A percentile compares a stretch with the other conserved stretches of the same genome.
These are phyloP conservation scores for Pseudognaphalium luteoalbum DNA, from an alignment of 129 eudicot species.

Conservation along the genomic window DNA sequence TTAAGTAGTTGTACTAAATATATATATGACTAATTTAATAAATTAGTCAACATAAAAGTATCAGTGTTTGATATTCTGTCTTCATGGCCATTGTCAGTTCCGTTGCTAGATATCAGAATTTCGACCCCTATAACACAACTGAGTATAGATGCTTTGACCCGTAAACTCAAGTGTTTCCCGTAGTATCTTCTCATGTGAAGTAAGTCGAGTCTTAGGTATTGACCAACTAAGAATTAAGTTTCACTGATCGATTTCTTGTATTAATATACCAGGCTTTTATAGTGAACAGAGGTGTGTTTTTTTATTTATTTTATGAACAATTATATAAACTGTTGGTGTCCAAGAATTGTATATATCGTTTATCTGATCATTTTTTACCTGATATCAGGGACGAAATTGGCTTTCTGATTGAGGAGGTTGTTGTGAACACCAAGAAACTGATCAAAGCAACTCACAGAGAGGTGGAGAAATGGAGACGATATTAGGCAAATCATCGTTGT, in stretches of 20 bases:
- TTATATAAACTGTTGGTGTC: not conserved
- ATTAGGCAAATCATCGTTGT: not conserved
- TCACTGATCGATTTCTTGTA: no score
- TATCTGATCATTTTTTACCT: slow-evolving; percentile 3
- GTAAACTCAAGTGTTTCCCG: not conserved
- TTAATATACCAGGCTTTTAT: not conserved
- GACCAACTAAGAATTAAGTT: not conserved
- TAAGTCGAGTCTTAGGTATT: no score
- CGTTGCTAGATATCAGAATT: not conserved
- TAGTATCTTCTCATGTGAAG: not conserved
- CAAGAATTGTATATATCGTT: not conserved
- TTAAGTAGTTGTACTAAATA: not conserved
- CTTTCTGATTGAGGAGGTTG: slow-evolving; percentile 67
- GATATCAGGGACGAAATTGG: slow-evolving; percentile 69
- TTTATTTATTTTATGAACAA: not conserved
- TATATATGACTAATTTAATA: not conserved
- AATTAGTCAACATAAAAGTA: not conserved
- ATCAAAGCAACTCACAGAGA: slow-evolving; percentile 70
- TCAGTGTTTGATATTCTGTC: not conserved
- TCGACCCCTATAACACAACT: not conserved
- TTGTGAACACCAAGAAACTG: slow-evolving; percentile 69
- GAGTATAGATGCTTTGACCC: not conserved
- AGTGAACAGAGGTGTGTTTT: not conserved
- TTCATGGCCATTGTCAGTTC: not conserved
- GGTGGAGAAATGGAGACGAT: slow-evolving; percentile 88